A percentile compares a stretch with the other conserved stretches of the same genome.
Evolutionary conservation across 352 stramenopile genomes (phyloP).

Genomic region (Salisapilia sapeloensis): DNA sequence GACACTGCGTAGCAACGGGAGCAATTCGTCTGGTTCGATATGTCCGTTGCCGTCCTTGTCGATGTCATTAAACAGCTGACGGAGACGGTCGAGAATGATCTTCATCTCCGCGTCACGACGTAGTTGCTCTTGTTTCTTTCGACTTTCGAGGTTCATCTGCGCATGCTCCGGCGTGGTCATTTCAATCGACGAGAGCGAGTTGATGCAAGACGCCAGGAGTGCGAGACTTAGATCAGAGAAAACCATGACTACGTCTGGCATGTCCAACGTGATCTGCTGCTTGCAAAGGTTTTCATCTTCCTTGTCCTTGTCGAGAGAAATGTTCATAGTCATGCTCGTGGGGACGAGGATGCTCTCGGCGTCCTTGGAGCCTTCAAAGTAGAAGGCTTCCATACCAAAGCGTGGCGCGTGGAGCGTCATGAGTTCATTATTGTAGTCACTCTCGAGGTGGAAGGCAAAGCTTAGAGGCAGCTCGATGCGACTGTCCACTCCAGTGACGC

Average conservation of each 20-base stretch:
- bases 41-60: constrained; percentile 43
- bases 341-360: constrained; percentile 25
- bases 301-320: constrained; percentile 28
- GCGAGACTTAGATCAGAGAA: constrained; percentile 57
- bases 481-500: constrained; percentile 26
- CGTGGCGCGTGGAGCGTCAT: constrained; percentile 28
- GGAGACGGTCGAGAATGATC: constrained; percentile 25
- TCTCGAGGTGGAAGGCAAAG: constrained; percentile 22
- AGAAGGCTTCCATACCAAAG: constrained; percentile 29
- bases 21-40: constrained; percentile 42
- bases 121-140: constrained; percentile 30
- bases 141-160: constrained; percentile 28
- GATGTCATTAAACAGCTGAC: constrained; percentile 53
- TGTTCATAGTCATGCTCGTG: constrained; percentile 22
- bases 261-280: constrained; percentile 31
- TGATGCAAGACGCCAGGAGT: constrained; percentile 29
- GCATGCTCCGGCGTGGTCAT: constrained; percentile 45
- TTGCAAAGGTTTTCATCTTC: constrained; percentile 15
- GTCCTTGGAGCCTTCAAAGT: constrained; percentile 20
- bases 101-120: constrained; percentile 32
- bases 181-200: constrained; percentile 27
- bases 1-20: constrained; percentile 37
- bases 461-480: constrained; percentile 30
- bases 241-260: constrained; percentile 42
- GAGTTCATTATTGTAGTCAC: constrained; percentile 20